Evolutionary conservation across 2,329 filamentous ascomycete genomes (phyloP).

Genomic region (Curvularia verruculosa): DNA sequence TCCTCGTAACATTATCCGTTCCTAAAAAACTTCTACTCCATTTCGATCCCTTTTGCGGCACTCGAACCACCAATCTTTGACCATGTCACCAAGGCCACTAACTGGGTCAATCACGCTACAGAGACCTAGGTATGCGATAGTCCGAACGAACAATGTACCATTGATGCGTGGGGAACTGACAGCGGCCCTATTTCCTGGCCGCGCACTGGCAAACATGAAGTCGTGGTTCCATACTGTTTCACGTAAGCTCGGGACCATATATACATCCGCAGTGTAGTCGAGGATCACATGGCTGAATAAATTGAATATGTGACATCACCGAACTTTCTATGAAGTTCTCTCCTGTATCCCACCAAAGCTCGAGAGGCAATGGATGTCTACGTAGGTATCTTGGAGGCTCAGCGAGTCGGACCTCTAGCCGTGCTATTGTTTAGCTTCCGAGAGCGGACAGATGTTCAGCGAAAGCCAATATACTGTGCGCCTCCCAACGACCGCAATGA

Average conservation of each 20-base stretch:
- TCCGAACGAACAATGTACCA: background rate
- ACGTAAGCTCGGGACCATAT: background rate
- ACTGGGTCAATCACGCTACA: constrained; percentile 3
- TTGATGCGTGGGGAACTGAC: background rate
- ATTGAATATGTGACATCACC: constrained; percentile 9
- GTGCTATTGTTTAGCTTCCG: constrained; percentile 6
- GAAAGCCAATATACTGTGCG: background rate
- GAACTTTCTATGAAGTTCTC: too few relatives aligned
- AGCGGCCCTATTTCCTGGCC: constrained; percentile 4
- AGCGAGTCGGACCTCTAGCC: background rate
- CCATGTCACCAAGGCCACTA: background rate
- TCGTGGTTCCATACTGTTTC: constrained; percentile 8
- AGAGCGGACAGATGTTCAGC: background rate
- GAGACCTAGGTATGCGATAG: background rate
- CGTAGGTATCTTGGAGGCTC: background rate
- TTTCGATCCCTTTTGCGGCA: background rate
- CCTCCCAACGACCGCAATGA: background rate
- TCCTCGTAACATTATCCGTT: background rate
- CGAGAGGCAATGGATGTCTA: background rate
- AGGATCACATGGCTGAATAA: constrained; percentile 2
- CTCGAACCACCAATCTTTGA: background rate
- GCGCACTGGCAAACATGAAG: background rate
- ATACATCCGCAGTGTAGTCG: background rate
- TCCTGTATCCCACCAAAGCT: too few relatives aligned
- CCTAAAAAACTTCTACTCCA: background rate